phyloP scores from a whole-genome alignment of 345 rosid species.

The Draba incana region DNA sequence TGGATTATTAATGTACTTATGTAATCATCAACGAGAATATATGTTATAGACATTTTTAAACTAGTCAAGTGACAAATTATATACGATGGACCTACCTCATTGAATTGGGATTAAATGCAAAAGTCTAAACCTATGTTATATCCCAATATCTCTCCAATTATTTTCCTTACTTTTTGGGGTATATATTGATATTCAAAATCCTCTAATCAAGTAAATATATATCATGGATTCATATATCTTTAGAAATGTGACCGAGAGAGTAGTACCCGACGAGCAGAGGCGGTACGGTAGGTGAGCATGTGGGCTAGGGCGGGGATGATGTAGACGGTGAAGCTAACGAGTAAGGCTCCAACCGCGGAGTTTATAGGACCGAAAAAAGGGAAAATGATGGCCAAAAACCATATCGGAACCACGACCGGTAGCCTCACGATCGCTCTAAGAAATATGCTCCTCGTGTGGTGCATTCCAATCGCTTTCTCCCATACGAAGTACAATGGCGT shows the following conservation, averaged over 20 bases:
- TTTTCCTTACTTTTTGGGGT: not conserved
- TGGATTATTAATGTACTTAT: constrained; percentile 2
- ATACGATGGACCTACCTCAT: constrained; percentile 34
- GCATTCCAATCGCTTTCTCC: constrained; percentile 98
- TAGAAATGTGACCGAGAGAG: not conserved
- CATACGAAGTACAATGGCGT: constrained; percentile 96
- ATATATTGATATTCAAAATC: not conserved
- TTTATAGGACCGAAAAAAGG: constrained; percentile 98
- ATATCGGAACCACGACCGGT: constrained; percentile 93
- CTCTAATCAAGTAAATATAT: not conserved
- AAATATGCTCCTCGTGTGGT: constrained; percentile 79
- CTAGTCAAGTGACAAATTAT: constrained; percentile 17
- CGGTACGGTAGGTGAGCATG: constrained; percentile 92
- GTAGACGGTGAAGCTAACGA: constrained; percentile 98
- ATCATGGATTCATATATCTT: not conserved
- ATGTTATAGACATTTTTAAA: constrained; percentile 1
- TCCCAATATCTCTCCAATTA: constrained; percentile 20
- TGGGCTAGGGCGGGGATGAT: constrained; percentile 90
- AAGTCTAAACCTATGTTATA: constrained; percentile 18
- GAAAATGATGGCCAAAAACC: constrained; percentile 95
- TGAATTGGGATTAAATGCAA: constrained; percentile 27
- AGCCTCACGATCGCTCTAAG: constrained; percentile 84
- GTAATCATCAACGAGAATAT: constrained; percentile 16
- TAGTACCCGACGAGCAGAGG: constrained; percentile 93
- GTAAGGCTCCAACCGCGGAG: constrained; percentile 95